A percentile compares a stretch with the other conserved stretches of the same genome.
These are phyloP conservation scores for Schrenkiella parvula DNA, from an alignment of 345 rosid species.

Conservation along the genomic window DNA sequence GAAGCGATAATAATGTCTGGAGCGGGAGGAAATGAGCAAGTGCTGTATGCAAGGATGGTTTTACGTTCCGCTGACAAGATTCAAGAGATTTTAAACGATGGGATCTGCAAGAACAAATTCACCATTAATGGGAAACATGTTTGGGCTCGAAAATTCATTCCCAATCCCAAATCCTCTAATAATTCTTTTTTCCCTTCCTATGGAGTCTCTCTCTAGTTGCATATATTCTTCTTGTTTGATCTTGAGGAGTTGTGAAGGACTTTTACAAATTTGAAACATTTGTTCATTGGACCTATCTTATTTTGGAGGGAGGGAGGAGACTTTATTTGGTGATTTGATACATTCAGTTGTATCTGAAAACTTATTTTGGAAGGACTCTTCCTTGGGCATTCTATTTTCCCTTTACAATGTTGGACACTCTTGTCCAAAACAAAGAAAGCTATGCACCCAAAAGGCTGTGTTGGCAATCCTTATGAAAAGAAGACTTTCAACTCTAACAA, in stretches of 20 bases:
- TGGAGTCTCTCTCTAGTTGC: slow-evolving; percentile 11
- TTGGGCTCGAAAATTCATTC: slow-evolving; percentile 52
- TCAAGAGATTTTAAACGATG: slow-evolving; percentile 32
- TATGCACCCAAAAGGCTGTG: neutral
- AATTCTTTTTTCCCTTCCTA: neutral
- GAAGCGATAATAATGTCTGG: slow-evolving; percentile 56
- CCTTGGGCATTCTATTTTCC: neutral
- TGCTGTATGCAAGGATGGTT: slow-evolving; percentile 52
- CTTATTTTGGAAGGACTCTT: neutral
- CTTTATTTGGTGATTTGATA: neutral
- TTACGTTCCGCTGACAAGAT: slow-evolving; percentile 28
- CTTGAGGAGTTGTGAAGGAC: neutral
- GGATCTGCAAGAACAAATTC: slow-evolving; percentile 42
- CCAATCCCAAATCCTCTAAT: slow-evolving; percentile 23
- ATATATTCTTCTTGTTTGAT: neutral
- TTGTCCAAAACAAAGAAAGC: neutral
- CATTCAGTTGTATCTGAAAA: neutral
- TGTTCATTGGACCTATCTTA: neutral
- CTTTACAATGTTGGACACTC: neutral
- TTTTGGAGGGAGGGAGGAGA: neutral
- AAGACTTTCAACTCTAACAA: neutral
- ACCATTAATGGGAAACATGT: slow-evolving; percentile 73
- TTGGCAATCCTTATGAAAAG: neutral
- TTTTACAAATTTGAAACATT: neutral
- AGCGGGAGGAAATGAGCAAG: slow-evolving; percentile 37